These are phyloP conservation scores for Hippophae tibetana DNA, from an alignment of 306 rosid genomes.

Conservation along the genomic window DNA sequence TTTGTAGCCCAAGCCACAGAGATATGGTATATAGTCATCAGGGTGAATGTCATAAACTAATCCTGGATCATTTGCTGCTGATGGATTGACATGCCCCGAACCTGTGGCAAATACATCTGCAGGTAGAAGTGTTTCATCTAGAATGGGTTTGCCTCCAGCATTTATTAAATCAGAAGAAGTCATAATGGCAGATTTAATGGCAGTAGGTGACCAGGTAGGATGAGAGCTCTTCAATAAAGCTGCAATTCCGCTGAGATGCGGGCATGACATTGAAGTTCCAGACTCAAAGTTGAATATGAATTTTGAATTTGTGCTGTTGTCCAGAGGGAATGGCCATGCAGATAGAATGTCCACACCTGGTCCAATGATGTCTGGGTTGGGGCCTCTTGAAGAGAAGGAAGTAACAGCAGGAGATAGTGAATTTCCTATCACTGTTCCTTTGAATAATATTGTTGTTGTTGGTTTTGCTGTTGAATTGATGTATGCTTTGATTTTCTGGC, in stretches of 20 bases:
- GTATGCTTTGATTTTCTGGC: conserved; percentile 43
- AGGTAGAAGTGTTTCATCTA: conserved; percentile 40
- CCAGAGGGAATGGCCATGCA: conserved; percentile 54
- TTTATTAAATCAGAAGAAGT: conserved; percentile 41
- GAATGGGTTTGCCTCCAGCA: conserved; percentile 29
- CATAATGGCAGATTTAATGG: conserved; percentile 74
- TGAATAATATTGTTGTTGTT: conserved; percentile 47
- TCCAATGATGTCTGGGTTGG: conserved; percentile 55
- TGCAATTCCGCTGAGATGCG: conserved; percentile 76
- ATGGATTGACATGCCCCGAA: conserved; percentile 69
- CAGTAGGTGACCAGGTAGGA: conserved; percentile 71
- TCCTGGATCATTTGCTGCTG: conserved; percentile 62
- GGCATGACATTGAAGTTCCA: conserved; percentile 77
- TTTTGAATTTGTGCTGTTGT: conserved; percentile 29
- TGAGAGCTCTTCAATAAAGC: conserved; percentile 74
- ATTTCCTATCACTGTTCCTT: conserved; percentile 48
- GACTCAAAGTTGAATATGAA: conserved; percentile 51
- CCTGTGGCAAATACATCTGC: conserved; percentile 63
- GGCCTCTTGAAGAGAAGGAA: conserved; percentile 75
- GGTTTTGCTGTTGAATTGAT: conserved; percentile 51
- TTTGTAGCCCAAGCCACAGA: conserved; percentile 55
- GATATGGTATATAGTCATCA: conserved; percentile 60
- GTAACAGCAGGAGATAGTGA: conserved; percentile 38
- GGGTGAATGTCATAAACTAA: conserved; percentile 54
- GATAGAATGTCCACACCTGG: conserved; percentile 60